phyloP scores from a whole-genome alignment of 331 rosid genomes.

The Malus hybrid region DNA sequence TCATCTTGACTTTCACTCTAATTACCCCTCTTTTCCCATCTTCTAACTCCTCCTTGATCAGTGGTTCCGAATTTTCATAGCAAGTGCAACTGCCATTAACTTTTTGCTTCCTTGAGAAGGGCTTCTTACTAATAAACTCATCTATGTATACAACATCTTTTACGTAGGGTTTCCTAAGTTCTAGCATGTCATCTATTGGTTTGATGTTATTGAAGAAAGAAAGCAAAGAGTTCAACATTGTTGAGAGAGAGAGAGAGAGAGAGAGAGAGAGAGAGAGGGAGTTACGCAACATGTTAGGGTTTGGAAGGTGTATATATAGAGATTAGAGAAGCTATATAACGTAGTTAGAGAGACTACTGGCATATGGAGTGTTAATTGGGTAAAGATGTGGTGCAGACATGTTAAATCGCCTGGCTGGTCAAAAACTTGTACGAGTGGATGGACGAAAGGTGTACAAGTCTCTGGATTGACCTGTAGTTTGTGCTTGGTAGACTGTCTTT shows the following conservation, averaged over 20 bases:
- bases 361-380: not conserved
- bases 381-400: no score
- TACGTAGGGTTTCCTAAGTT: not conserved
- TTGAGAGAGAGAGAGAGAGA: not conserved
- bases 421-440: no score
- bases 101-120: conserved; percentile 8
- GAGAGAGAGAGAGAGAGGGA: not conserved
- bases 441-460: no score
- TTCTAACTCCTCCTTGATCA: conserved; percentile 21
- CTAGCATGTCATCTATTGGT: not conserved
- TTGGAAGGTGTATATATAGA: not conserved
- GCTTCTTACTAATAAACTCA: conserved; percentile 28
- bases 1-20: conserved; percentile 73
- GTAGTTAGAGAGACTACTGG: not conserved
- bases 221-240: conserved; percentile 21
- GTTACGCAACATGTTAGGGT: not conserved
- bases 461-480: no score
- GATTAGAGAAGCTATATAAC: not conserved
- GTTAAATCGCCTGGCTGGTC: no score
- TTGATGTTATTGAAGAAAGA: conserved; percentile 1
- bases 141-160: conserved; percentile 35
- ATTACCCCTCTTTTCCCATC: conserved; percentile 20
- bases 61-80: conserved; percentile 28
- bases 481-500: not conserved
- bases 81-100: conserved; percentile 10